Percentiles rank a stretch among this genome's conserved stretches.
These are phyloP conservation scores for Beta corolliflora DNA, from an alignment of 179 eudicot genomes.

Conservation along the genomic window DNA sequence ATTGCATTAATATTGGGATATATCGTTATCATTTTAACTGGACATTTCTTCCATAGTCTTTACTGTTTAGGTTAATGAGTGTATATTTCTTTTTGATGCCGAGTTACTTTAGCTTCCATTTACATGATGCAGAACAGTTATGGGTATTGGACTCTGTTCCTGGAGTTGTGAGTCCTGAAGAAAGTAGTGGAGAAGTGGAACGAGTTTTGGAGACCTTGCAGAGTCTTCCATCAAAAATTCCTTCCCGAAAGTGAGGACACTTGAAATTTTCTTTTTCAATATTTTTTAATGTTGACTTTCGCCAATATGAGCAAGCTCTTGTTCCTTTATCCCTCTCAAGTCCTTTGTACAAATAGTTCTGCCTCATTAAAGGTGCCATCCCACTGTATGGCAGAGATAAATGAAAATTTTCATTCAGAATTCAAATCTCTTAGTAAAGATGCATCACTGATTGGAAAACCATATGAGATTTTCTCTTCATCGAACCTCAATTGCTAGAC, in stretches of 20 bases:
- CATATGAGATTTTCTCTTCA: neutral
- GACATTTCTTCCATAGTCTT: neutral
- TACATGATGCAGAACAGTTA: constrained; percentile 84
- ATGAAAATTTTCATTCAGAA: neutral
- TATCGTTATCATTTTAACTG: neutral
- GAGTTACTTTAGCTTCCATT: constrained; percentile 23
- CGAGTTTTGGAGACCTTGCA: constrained; percentile 84
- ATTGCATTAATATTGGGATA: neutral
- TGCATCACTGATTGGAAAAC: neutral
- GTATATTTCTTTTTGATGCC: constrained; percentile 1
- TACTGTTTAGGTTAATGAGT: neutral
- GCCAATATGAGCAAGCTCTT: neutral
- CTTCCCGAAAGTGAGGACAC: constrained; percentile 71
- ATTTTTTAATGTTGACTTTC: neutral
- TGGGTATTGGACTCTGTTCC: constrained; percentile 97
- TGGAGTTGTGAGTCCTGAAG: constrained; percentile 66
- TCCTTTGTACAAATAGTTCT: neutral
- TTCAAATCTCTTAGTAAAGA: neutral
- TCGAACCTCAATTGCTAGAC: neutral
- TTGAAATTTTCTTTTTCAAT: neutral
- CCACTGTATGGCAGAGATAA: neutral
- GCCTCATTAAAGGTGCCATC: neutral
- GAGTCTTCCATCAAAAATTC: constrained; percentile 69
- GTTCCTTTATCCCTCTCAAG: neutral
- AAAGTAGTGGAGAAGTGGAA: constrained; percentile 86